Percentiles rank a stretch among this genome's conserved stretches.
Conservation (phyloP, 495 filamentous ascomycete genomes). For the Cercophora newfieldiana region DNA sequence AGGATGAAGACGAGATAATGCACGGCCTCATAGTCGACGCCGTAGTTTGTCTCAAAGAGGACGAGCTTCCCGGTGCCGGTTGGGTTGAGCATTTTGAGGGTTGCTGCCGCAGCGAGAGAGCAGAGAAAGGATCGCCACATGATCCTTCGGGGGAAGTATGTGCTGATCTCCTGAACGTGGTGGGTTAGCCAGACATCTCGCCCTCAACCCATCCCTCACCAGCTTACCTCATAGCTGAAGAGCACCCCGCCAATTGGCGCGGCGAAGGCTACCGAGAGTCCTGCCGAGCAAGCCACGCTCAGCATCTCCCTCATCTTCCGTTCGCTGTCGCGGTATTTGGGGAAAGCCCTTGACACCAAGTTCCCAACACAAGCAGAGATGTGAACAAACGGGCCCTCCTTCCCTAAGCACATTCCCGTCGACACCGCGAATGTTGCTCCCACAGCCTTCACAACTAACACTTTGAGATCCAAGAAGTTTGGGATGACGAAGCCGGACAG, state of each 20-base stretch:
- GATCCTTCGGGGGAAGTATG: constrained; percentile 54
- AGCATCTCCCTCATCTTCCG: constrained; percentile 56
- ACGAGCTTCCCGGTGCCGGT: constrained; percentile 59
- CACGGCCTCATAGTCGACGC: constrained; percentile 48
- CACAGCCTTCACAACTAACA: constrained; percentile 55
- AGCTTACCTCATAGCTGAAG: constrained; percentile 49
- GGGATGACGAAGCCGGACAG: constrained; percentile 60
- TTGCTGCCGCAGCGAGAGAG: constrained; percentile 52
- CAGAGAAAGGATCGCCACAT: constrained; percentile 60
- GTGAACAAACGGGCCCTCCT: constrained; percentile 62
- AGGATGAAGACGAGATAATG: constrained; percentile 58
- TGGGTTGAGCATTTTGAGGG: constrained; percentile 55
- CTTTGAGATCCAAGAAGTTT: constrained; percentile 53
- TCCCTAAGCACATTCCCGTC: constrained; percentile 59
- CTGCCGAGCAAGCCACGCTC: constrained; percentile 54
- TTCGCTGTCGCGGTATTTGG: constrained; percentile 54
- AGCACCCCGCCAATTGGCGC: constrained; percentile 59
- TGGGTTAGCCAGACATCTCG: neutral
- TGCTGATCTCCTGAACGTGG: constrained; percentile 44
- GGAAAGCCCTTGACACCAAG: constrained; percentile 49
- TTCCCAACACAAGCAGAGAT: constrained; percentile 56
- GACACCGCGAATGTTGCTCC: constrained; percentile 57
- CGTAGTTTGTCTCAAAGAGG: constrained; percentile 59
- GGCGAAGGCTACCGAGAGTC: constrained; percentile 57
- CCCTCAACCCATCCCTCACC: neutral